Base-by-base conservation (phyloP, 306 rosid species). In the Prunus mira region DNA sequence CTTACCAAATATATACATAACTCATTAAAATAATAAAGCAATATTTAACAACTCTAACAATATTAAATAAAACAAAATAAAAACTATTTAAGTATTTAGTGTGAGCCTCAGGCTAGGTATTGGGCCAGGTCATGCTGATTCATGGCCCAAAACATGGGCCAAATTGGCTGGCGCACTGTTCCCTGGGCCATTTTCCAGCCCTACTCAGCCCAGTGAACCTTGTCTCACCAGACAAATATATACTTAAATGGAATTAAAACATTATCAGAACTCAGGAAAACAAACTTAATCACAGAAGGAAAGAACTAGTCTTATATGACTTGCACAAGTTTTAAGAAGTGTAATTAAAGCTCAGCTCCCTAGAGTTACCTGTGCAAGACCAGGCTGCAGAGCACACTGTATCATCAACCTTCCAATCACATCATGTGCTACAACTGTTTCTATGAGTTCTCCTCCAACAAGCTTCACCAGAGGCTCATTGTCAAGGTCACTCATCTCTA, bases 361-460 rank as follows among this genome's bases (percentile, higher is more conserved):
- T 74, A 78, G 71, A 73, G 61, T 73, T 81, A 94, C 98, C 98
- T 90, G 98, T 30, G 98, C 98, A 80, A 94, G 98, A 79, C 98
- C 98, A 25, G 98, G 98, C 79, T 94, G 98, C 66, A 94, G 86
- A 85, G 98, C 98, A 79, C 98, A 94, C 81, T 94, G 96, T 85
- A 94, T 94, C 98, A 94, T 94, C 79, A 94, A 82, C 73, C 98
- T 96, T 58, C 98, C 98, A 85, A 94, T 94, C 75, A 94, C 98
- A 84, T 94, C 98, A 85, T 94, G 98, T 50, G 98, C 98, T 72
- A 94, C 98, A 78, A 94, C 98, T 32, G 98, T 92, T 92, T 94
- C 97, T 84, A 88, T 90, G 76, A 92, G 95, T 73, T 86, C 97
- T 74, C 97, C 98, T 32, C 98, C 98, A 57, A 94, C 98, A 79